Evolutionary conservation across 495 filamentous ascomycete genomes (phyloP), one percentile per base, ranked within the genome.

Genomic region (Hyaloscypha variabilis): DNA sequence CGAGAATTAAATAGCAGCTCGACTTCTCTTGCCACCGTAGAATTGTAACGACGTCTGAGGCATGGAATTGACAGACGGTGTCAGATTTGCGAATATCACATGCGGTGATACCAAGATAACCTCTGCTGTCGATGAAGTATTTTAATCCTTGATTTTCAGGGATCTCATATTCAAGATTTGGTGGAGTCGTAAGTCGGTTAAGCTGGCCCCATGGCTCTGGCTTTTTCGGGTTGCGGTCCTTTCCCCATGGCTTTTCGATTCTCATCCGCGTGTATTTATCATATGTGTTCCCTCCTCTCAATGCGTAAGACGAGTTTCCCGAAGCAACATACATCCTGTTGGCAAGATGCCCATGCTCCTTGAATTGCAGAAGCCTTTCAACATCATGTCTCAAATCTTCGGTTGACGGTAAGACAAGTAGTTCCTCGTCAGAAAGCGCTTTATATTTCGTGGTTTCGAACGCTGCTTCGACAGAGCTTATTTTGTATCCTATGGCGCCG

Each of bases 81-180:
- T 57, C 54, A n/a, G 8, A 26, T 11, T 19, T 8, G 3, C 54
- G 23, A 57, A 30, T 23, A 31, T 30, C 31, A 57, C 26, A 30
- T 6, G 54, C 6, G 6, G 19, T n/a, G 23, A 57, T 6, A 8
- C 54, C 54, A 17, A 57, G 5, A 28, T 14, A 8, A 14, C 54
- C 54, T 31, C 54, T 30, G 31, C 19, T 57, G 26, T 57, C 54
- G 31, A 57, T n/a, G 54, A 57, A 57, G 31, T 17, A 28, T 17
- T 19, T 25, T 2, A 19, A 23, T 30, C 13, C 17, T 14, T 21
- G 3, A 31, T 57, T 8, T 11, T 57, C 54, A 11, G 54, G 8
- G 26, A 10, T 4, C 11, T 6, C 31, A 31, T 5, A 11, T n/a
- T 6, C 23, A 30, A 57, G 17, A 46, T 46, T 17, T 4, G 39